Evolutionary conservation across 2,329 filamentous ascomycete genomes (phyloP).

Genomic region (Myrmaecium sp.): DNA sequence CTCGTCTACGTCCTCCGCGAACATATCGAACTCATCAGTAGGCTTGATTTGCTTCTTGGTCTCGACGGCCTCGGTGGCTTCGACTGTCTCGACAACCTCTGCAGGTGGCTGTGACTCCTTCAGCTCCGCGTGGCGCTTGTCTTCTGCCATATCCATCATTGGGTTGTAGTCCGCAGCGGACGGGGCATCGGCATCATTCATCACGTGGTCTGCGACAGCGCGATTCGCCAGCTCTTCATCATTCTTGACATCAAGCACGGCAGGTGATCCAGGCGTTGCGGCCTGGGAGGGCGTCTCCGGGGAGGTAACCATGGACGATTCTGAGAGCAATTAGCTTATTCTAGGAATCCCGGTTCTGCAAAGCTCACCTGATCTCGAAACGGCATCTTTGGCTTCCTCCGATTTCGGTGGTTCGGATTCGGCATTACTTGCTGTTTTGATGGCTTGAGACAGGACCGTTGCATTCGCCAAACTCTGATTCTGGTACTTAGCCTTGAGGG

Average conservation of each 20-base stretch:
- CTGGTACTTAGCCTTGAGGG: conserved; percentile 68
- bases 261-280: conserved; percentile 21
- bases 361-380: conserved; percentile 25
- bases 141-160: conserved; percentile 73
- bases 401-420: conserved; percentile 37
- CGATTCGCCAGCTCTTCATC: conserved; percentile 22
- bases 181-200: conserved; percentile 46
- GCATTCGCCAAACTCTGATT: conserved; percentile 44
- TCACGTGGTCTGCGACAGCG: conserved; percentile 10
- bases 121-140: conserved; percentile 52
- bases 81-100: conserved; percentile 4
- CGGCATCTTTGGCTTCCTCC: conserved; percentile 18
- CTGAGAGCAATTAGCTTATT: conserved; percentile 2
- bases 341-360: conserved; percentile 8
- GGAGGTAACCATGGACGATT: conserved; percentile 16
- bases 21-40: conserved; percentile 45
- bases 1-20: conserved; percentile 45
- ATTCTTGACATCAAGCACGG: conserved; percentile 23
- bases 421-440: conserved; percentile 45
- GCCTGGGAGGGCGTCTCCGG: conserved; percentile 20
- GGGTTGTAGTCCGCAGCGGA: conserved; percentile 93
- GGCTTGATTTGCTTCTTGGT: conserved; percentile 32
- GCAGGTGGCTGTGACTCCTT: conserved; percentile 26
- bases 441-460: conserved; percentile 57
- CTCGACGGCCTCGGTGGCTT: conserved; percentile 40